Base-by-base conservation (phyloP, 2,329 filamentous ascomycete species). In the Colletotrichum acutatum region DNA sequence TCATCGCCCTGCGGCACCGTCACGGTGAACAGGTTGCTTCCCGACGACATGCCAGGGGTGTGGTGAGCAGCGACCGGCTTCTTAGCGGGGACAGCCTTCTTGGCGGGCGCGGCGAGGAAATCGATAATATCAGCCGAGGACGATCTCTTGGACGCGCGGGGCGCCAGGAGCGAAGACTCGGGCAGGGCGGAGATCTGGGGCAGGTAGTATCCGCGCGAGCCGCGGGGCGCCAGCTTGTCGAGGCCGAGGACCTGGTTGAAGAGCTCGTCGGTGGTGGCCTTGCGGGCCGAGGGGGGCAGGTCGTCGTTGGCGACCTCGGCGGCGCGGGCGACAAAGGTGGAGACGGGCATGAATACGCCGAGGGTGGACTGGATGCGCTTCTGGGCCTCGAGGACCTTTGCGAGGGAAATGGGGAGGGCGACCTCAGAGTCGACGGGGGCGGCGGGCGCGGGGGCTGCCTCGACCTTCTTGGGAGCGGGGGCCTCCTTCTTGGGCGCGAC, bases 221-320 rank as follows among this genome's bases (percentile, higher is more conserved):
- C 77, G 78, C 81, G 81, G 74, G 82, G 63, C 76, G 82, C 80
- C 32, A 83, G 78, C 75, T 82, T 84, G 79, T 89, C 84, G 24
- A 95, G 85, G 11, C 95, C 96, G 8, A 99, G 89, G 16, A 98
- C 88, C 78, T 96, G 91, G 80, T 98, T 92, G 84, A 98, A 98
- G 14, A 99, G 90, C 81, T 97, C 95, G 79, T 95, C 90, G 46
- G 93, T 86, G 0, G 93, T 92, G 16, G 93, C 92, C 79, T 91
- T 88, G 58, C 89, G 87, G 74, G 86, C 86, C 72, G 90, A 87
- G 5, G 91, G 89, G 32, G 96, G 96, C 8, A 98, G 89, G 58
- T 93, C 91, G 75, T 97, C 93, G 83, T 98, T 98, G 73, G 97
- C 97, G 30, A 97, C 84, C 78, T 97, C 92, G 53, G 94, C 90